phyloP scores from a whole-genome alignment of 352 stramenopile genomes.

The Phytophthora chlamydospora region DNA sequence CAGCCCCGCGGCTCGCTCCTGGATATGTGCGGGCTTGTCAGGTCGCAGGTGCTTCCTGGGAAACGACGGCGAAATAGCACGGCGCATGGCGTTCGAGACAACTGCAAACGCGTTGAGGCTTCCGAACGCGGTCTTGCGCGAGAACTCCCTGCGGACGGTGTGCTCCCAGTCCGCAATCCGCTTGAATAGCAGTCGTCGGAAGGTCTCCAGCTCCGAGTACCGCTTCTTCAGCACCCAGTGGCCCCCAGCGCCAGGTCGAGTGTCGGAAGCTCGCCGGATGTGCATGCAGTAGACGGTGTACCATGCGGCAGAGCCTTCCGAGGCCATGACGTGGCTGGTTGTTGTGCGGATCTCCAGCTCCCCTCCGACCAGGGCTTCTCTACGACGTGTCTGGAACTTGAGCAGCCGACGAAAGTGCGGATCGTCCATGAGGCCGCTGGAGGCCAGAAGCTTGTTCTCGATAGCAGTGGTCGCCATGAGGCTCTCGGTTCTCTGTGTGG shows the following conservation, averaged over 20 bases:
- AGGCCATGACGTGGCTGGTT: conserved; percentile 21
- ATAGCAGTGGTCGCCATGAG: conserved; percentile 15
- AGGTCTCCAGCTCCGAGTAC: conserved; percentile 60
- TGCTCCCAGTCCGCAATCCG: conserved; percentile 52
- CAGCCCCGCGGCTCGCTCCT: conserved; percentile 40
- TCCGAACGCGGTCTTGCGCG: conserved; percentile 26
- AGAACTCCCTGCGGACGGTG: conserved; percentile 34
- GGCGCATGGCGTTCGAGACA: conserved; percentile 56
- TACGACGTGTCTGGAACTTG: conserved; percentile 68
- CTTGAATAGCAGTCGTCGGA: conserved; percentile 47
- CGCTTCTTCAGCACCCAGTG: conserved; percentile 62
- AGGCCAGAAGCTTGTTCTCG: conserved; percentile 30
- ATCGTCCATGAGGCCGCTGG: conserved; percentile 42
- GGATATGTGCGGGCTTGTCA: conserved; percentile 47
- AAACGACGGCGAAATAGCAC: conserved; percentile 49
- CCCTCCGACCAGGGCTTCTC: conserved; percentile 39
- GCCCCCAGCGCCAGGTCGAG: conserved; percentile 5
- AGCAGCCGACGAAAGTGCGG: conserved; percentile 56
- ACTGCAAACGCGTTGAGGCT: conserved; percentile 38
- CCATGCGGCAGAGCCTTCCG: conserved; percentile 23
- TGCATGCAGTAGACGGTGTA: conserved; percentile 68
- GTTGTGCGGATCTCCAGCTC: conserved; percentile 57
- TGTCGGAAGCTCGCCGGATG: conserved; percentile 33
- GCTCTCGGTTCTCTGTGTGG: not conserved
- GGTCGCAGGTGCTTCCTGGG: conserved; percentile 54